Evolutionary conservation across 1,284 basidiomycete genomes (phyloP).

Genomic region (Omphalotus olearius): DNA sequence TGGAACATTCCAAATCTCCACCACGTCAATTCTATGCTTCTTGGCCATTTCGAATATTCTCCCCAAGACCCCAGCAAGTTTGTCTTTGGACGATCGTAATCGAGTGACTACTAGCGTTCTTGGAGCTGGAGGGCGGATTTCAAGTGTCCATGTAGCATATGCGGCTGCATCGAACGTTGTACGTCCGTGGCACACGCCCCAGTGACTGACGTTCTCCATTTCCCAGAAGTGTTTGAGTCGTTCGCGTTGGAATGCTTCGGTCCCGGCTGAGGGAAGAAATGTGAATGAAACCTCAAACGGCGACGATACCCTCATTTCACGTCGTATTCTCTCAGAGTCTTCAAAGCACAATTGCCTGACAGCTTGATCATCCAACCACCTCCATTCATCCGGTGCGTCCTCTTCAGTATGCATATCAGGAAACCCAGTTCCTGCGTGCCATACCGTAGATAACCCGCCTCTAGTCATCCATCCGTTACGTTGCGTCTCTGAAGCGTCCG

Average conservation of each 20-base stretch:
- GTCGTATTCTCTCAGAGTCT: conserved; percentile 29
- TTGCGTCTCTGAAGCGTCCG: conserved; percentile 17
- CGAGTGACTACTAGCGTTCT: conserved; percentile 48
- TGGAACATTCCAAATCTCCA: conserved; percentile 52
- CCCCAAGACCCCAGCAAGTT: conserved; percentile 36
- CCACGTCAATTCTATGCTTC: conserved; percentile 32
- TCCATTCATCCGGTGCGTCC: conserved; percentile 19
- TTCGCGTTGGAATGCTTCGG: conserved; percentile 39
- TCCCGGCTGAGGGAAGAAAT: conserved; percentile 42
- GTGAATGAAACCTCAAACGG: conserved; percentile 26
- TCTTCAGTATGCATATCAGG: too few relatives aligned
- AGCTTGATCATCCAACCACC: conserved; percentile 28
- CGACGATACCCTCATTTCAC: conserved; percentile 19
- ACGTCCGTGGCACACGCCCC: conserved; percentile 30
- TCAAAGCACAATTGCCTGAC: conserved; percentile 29
- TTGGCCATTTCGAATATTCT: conserved; percentile 35
- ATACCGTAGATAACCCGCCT: conserved; percentile 39
- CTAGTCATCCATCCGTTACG: conserved; percentile 46
- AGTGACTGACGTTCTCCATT: conserved; percentile 24
- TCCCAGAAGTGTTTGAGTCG: conserved; percentile 24
- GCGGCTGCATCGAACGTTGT: conserved; percentile 13
- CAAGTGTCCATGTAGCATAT: conserved; percentile 54
- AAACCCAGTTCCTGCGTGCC: conserved; percentile 20
- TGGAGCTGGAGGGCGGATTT: conserved; percentile 28
- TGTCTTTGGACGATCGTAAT: conserved; percentile 31